A percentile compares a stretch with the other conserved stretches of the same genome.
These are phyloP conservation scores for Tulasnella sp. DNA, from an alignment of 768 basidiomycete genomes.

Conservation along the genomic window DNA sequence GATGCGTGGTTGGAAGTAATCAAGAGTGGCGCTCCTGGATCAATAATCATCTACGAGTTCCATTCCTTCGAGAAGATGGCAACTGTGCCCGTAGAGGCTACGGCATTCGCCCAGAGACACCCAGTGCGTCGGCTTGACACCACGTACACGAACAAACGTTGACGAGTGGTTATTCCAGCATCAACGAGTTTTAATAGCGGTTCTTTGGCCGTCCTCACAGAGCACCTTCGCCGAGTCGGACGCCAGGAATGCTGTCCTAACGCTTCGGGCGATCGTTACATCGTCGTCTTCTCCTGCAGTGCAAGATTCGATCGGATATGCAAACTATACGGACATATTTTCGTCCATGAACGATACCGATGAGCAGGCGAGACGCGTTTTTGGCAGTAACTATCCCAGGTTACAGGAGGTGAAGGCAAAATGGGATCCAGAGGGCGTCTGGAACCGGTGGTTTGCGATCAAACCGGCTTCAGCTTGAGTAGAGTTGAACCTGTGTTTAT, in stretches of 20 bases:
- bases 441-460: constrained; percentile 18
- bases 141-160: neutral
- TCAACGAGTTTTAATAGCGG: neutral
- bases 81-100: neutral
- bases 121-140: neutral
- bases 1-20: neutral
- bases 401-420: constrained; percentile 10
- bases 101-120: neutral
- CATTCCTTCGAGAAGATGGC: neutral
- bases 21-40: neutral
- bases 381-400: constrained; percentile 8
- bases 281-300: constrained; percentile 1
- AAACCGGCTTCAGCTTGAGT: no score
- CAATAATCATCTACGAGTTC: constrained; percentile 2
- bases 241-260: neutral
- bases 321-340: neutral
- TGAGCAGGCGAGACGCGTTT: neutral
- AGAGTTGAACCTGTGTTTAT: no score
- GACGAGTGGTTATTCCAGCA: no score
- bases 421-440: constrained; percentile 13
- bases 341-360: neutral
- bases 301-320: constrained; percentile 1
- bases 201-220: neutral
- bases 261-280: neutral
- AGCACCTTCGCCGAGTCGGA: neutral